Conservation (phyloP, 768 basidiomycete genomes). For the Symmetrospora coprosmae region DNA sequence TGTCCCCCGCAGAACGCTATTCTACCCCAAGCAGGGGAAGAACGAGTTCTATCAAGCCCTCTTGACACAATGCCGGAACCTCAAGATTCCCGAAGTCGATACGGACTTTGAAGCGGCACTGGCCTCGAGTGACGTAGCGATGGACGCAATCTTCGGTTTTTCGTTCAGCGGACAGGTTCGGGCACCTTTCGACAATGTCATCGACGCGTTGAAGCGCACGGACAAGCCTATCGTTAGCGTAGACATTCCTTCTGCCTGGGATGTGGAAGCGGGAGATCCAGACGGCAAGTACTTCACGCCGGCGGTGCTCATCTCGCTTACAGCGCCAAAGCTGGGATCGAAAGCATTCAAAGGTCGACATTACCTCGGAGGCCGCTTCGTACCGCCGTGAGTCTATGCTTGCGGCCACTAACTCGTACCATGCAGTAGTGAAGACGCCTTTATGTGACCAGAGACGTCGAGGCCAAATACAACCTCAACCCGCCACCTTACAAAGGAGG, state of each 20-base stretch:
- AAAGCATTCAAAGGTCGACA: constrained; percentile 62
- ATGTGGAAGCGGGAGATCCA: constrained; percentile 58
- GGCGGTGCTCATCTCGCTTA: constrained; percentile 72
- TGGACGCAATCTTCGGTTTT: constrained; percentile 94
- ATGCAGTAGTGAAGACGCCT: not conserved
- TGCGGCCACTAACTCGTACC: not conserved
- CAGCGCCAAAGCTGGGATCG: constrained; percentile 85
- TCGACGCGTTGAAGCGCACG: constrained; percentile 40
- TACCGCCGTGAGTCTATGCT: constrained; percentile 55
- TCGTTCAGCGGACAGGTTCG: constrained; percentile 86
- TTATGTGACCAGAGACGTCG: constrained; percentile 46
- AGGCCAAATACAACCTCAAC: constrained; percentile 60
- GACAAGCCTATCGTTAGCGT: constrained; percentile 75
- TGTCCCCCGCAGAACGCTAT: constrained; percentile 53
- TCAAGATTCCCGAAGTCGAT: constrained; percentile 61
- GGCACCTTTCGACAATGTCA: constrained; percentile 64
- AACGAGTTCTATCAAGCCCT: constrained; percentile 88
- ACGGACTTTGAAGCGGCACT: constrained; percentile 28
- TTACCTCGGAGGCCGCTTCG: constrained; percentile 85
- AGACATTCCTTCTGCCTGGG: constrained; percentile 95
- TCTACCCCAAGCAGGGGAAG: constrained; percentile 88
- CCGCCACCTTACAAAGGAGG: constrained; percentile 65
- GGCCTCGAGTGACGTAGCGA: constrained; percentile 43
- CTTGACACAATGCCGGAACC: constrained; percentile 71
- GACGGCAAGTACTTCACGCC: constrained; percentile 1